Evolutionary conservation across 1,139 yeast species (phyloP).

Genomic region (Nadsonia commutata): DNA sequence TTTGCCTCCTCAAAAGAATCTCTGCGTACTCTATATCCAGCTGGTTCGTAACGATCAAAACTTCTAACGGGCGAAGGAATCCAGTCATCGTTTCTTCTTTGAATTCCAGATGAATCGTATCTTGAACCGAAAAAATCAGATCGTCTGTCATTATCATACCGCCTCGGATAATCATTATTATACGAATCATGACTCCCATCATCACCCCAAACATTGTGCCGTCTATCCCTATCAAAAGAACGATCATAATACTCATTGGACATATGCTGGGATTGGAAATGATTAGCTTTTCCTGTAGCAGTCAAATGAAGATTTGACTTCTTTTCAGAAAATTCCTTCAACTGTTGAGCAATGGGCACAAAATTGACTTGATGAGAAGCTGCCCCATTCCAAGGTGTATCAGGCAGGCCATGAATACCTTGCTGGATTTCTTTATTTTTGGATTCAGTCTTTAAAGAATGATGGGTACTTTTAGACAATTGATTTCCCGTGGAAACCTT

Average conservation of each 20-base stretch:
- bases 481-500: constrained; percentile 3
- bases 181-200: constrained; percentile 4
- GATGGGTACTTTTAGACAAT: constrained; percentile 5
- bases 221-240: constrained; percentile 8
- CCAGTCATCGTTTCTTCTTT: neutral
- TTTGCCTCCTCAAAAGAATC: neutral
- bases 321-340: constrained; percentile 14
- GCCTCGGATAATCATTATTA: constrained; percentile 5
- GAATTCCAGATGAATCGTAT: neutral
- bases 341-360: constrained; percentile 18
- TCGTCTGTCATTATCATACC: constrained; percentile 3
- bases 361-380: constrained; percentile 10
- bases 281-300: constrained; percentile 8
- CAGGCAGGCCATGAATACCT: constrained; percentile 4
- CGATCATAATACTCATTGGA: constrained; percentile 7
- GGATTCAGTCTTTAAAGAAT: constrained; percentile 1
- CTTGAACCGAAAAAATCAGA: neutral
- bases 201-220: constrained; percentile 6
- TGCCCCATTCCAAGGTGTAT: constrained; percentile 14
- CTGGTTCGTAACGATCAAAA: neutral
- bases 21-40: neutral
- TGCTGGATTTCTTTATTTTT: constrained; percentile 3
- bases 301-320: constrained; percentile 3
- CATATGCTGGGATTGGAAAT: constrained; percentile 6
- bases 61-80: neutral